Percentiles rank a stretch among this genome's conserved stretches.
Evolutionary conservation across 306 rosid genomes (phyloP).

Genomic region (Pyrus communis): DNA sequence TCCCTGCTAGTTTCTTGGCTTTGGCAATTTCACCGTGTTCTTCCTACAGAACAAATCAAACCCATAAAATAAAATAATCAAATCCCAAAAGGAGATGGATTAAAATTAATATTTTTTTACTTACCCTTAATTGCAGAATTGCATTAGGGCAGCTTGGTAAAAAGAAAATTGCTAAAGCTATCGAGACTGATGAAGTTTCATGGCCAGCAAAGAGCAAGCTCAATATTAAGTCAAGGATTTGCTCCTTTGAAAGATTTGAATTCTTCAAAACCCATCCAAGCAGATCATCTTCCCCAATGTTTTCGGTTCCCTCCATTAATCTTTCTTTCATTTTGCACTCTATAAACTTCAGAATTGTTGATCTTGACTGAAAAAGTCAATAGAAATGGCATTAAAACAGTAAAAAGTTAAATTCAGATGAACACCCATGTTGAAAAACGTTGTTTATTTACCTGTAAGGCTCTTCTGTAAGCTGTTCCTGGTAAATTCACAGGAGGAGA

Average conservation of each 20-base stretch:
- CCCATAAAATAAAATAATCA: not conserved
- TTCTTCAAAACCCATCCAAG: constrained; percentile 85
- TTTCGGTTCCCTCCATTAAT: constrained; percentile 22
- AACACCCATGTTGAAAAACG: not conserved
- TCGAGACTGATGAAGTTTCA: constrained; percentile 91
- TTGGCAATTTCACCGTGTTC: constrained; percentile 72
- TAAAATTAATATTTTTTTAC: not conserved
- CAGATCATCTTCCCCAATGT: constrained; percentile 67
- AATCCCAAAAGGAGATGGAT: not conserved
- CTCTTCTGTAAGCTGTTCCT: constrained; percentile 85
- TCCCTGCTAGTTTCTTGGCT: constrained; percentile 57
- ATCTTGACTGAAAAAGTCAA: constrained; percentile 46
- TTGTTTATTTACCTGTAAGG: constrained; percentile 52
- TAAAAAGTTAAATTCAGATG: not conserved
- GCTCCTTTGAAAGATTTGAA: constrained; percentile 84
- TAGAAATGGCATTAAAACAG: not conserved
- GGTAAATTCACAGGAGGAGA: constrained; percentile 87
- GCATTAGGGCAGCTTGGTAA: constrained; percentile 67
- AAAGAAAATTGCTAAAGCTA: constrained; percentile 76
- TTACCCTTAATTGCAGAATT: constrained; percentile 61
- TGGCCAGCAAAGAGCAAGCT: constrained; percentile 96
- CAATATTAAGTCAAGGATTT: constrained; percentile 79
- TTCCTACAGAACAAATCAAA: constrained; percentile 32
- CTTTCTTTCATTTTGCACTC: constrained; percentile 74
- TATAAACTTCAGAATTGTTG: constrained; percentile 71